Evolutionary conservation across 116 monocot species (phyloP), one percentile per base, ranked within the genome.

Genomic region (Papilionanthe hybrid): DNA sequence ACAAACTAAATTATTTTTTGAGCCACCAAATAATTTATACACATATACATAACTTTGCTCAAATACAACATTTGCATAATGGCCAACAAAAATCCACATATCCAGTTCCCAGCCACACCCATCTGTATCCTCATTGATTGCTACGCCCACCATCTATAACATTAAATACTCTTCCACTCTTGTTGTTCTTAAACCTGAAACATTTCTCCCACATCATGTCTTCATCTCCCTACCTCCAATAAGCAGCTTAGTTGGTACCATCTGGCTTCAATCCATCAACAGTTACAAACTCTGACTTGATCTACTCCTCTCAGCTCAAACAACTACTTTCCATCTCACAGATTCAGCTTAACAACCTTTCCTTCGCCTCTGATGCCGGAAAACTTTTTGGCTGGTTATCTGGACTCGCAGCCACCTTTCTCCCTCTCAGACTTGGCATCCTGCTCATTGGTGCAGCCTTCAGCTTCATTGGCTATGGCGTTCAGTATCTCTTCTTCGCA

Each of bases 301-400:
- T 89, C 27, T 96, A 96, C 90, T 92, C 96, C n/a, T 93, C 93
- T 29, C 86, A 92, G 75, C 91, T 93, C 77, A 96, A 93, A 75
- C 78, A 83, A 13, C 73, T 92, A n/a, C 92, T 92, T 13, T 80
- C 83, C 58, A 85, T 92, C 76, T 84, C 92, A 37, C 94, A 93
- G 63, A 75, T 93, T 7, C 87, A 92, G 82, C 89, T 96, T 41
- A 92, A 89, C 82, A 76, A 83, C 79, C 91, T 95, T 25, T 88
- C 93, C 55, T 89, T 91, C 79, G 95, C 95, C 18, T 93, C 95
- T 5, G 95, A 95, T 66, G 86, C 91, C 2, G 95, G 95, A 5
- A 95, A 95, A 79, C 84, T 90, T 73, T 85, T 95, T 27, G 91
- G 89, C n/a, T 95, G 89, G 89, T 48, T 85, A 23, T 88, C 95